Conservation (phyloP, 805 yeast genomes). For the Pichia nanzhaoensis region DNA sequence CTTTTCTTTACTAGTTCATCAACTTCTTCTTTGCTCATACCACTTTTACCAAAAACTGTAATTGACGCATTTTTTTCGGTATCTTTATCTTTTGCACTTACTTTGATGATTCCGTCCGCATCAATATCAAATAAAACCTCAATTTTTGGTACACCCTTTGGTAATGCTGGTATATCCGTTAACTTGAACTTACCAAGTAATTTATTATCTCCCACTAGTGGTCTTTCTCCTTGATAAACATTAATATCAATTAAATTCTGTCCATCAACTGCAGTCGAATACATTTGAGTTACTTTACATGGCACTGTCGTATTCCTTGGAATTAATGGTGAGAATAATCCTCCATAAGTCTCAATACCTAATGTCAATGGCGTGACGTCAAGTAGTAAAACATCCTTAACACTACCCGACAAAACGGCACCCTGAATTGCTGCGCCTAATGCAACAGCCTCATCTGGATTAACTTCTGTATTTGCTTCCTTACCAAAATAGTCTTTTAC, state of each 20-base stretch:
- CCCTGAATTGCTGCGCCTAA: constrained; percentile 98
- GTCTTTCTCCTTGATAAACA: constrained; percentile 98
- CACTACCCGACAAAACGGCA: constrained; percentile 93
- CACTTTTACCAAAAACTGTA: constrained; percentile 94
- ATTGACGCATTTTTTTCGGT: constrained; percentile 90
- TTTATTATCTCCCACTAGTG: constrained; percentile 91
- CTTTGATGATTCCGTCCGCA: constrained; percentile 96
- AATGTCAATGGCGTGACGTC: constrained; percentile 86
- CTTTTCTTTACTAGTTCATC: constrained; percentile 89
- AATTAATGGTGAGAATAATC: constrained; percentile 84
- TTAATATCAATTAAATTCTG: constrained; percentile 93
- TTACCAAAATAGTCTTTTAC: constrained; percentile 72
- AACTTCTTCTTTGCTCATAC: constrained; percentile 82
- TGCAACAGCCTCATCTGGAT: constrained; percentile 93
- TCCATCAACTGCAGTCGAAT: constrained; percentile 92
- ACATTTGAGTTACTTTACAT: constrained; percentile 86
- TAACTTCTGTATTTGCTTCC: constrained; percentile 85
- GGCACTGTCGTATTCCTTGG: constrained; percentile 92
- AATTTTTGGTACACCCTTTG: constrained; percentile 84
- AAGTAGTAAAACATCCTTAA: constrained; percentile 80
- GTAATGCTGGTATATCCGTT: constrained; percentile 84
- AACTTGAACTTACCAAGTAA: constrained; percentile 90
- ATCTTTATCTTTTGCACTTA: constrained; percentile 88
- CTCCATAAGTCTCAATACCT: constrained; percentile 96
- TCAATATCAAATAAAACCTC: constrained; percentile 93